Evolutionary conservation across 108 stramenopile genomes (phyloP), one percentile per base, ranked within the genome.

Genomic region (Tribonema minus): DNA sequence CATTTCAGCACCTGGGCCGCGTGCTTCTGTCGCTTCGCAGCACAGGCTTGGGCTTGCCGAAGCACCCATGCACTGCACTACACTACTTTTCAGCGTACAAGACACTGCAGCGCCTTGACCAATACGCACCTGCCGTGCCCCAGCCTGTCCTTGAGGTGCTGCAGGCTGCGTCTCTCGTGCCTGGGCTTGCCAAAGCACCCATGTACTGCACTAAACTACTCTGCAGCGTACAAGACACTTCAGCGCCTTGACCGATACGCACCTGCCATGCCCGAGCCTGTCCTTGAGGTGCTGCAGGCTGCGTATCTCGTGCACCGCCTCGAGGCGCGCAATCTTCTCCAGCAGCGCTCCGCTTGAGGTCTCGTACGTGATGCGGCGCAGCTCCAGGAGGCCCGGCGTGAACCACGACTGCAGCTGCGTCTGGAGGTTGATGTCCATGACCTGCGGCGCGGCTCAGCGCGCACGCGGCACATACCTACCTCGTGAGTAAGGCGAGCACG

Each of bases 281-380:
- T 68, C 86, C 41, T 91, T 84, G 46, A 96, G 76, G 76, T 96
- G 94, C 37, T 90, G 85, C 54, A 95, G 86, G 37, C 88, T 90
- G 68, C 83, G 85, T 32, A 96, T 69, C 31, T 93, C 92, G 69
- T 96, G 95, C 0, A 96, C 95, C 2, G 91, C 91, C 72, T 96
- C 95, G 54, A 65, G 66, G 60, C 80, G 80, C 32, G 93, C 94
- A 65, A 96, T 91, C 68, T 86, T 88, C 86, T 96, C 94, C 67
- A 96, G 92, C 54, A 92, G 82, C 3, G 88, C 82, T 9, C 94
- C 94, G 27, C 92, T 85, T 9, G 94, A 92, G 28, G 70, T 58
- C 15, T 95, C 89, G 62, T 91, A 96, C 3, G 93, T 94, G 20
- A 96, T 93, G 58, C 92, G 85, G 68, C 84, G 82, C 37, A 91